Base-by-base conservation (phyloP, 768 basidiomycete species). In the Pleurotus citrinopileatus region DNA sequence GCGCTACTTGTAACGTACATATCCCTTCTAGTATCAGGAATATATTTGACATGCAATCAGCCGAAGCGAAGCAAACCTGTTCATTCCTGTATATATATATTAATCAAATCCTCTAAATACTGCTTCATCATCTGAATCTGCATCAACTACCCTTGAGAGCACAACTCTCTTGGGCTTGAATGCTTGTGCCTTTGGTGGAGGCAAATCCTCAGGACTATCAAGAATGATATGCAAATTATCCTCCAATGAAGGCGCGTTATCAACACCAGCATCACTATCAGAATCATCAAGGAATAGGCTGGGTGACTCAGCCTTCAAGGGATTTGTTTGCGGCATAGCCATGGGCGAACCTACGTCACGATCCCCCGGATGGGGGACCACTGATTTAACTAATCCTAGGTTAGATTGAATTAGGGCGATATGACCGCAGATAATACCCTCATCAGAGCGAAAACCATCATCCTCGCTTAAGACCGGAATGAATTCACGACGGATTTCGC, bases 41-140 rank as follows among this genome's bases (percentile, higher is more conserved):
- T n/a, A n/a, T n/a, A n/a, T n/a, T n/a, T n/a, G n/a, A n/a, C n/a
- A n/a, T n/a, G n/a, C n/a, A n/a, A n/a, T n/a, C n/a, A n/a, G n/a
- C n/a, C n/a, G n/a, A n/a, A n/a, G n/a, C n/a, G n/a, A n/a, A n/a
- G n/a, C n/a, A n/a, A n/a, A n/a, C n/a, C n/a, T n/a, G n/a, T n/a
- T n/a, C n/a, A n/a, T n/a, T n/a, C n/a, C n/a, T n/a, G n/a, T n/a
- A n/a, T n/a, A n/a, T n/a, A n/a, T n/a, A n/a, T n/a, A n/a, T n/a
- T n/a, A n/a, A n/a, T 64, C 67, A 59, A 86, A 86, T 4, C 86
- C 86, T 58, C 79, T 80, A 70, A 89, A 89, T n/a, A 82, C 80
- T 25, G 76, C 79, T 4, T 77, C 87, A 54, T 89, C 83, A 60
- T 89, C 88, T 8, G 84, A 87, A 64, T 87, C 86, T 60, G 88